These are phyloP conservation scores for Phyllosticta ampelicida DNA, from an alignment of 2,329 filamentous ascomycete species.

Conservation along the genomic window DNA sequence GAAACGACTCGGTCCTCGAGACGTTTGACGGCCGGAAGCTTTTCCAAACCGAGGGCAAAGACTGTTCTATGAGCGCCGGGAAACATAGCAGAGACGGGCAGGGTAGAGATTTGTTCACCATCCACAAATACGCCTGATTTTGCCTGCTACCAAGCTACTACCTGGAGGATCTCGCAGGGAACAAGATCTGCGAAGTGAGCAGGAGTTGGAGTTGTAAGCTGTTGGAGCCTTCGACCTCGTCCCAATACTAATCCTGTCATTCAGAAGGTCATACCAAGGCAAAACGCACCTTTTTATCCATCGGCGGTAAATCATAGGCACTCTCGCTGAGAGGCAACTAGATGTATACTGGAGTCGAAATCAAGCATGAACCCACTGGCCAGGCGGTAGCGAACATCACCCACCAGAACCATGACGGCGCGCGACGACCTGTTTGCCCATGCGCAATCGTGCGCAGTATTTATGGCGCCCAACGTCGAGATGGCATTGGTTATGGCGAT, in stretches of 20 bases:
- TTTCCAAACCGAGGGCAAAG: conserved; percentile 46
- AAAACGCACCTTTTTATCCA: conserved; percentile 36
- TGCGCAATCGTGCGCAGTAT: conserved; percentile 55
- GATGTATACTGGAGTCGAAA: conserved; percentile 47
- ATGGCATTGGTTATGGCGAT: conserved; percentile 54
- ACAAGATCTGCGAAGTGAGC: conserved; percentile 46
- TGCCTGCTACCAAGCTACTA: conserved; percentile 42
- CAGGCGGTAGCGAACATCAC: conserved; percentile 48
- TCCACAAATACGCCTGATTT: conserved; percentile 39
- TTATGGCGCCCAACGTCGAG: conserved; percentile 54
- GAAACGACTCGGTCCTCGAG: conserved; percentile 55
- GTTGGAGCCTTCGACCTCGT: not conserved
- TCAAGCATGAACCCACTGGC: conserved; percentile 42
- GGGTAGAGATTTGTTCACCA: conserved; percentile 47
- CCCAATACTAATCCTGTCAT: not conserved
- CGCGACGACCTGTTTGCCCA: conserved; percentile 49
- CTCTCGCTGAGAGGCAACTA: conserved; percentile 50
- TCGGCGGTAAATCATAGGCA: conserved; percentile 17
- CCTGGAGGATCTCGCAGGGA: conserved; percentile 35
- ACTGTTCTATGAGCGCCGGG: conserved; percentile 42
- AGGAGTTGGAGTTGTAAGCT: conserved; percentile 43
- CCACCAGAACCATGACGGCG: conserved; percentile 44
- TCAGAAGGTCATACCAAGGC: not conserved
- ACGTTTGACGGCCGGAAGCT: conserved; percentile 43
- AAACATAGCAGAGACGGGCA: conserved; percentile 46